These are phyloP conservation scores for Gossypium davidsonii DNA, from an alignment of 441 rosid genomes.

Conservation along the genomic window DNA sequence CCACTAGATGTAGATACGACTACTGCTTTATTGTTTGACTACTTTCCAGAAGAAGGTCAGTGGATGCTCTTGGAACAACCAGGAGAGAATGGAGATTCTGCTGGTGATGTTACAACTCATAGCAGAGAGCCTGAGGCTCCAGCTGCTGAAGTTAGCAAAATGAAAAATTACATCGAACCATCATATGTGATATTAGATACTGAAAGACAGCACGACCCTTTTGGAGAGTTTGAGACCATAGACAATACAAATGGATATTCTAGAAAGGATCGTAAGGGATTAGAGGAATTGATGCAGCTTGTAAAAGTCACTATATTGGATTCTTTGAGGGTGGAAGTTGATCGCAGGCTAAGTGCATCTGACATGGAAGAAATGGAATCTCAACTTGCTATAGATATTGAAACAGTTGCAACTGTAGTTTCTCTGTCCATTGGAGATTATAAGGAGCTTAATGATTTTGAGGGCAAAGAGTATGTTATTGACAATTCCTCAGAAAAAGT, in stretches of 20 bases:
- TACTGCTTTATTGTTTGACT: slow-evolving; percentile 72
- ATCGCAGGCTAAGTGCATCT: slow-evolving; percentile 52
- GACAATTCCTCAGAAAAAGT: slow-evolving; percentile 35
- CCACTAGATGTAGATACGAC: slow-evolving; percentile 67
- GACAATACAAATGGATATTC: slow-evolving; percentile 27
- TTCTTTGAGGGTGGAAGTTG: slow-evolving; percentile 71
- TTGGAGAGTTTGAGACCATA: slow-evolving; percentile 26
- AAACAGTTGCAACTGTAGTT: slow-evolving; percentile 64
- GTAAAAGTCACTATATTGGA: slow-evolving; percentile 57
- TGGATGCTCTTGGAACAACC: slow-evolving; percentile 87
- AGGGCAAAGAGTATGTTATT: slow-evolving; percentile 24
- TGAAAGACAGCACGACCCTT: slow-evolving; percentile 40
- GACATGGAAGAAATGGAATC: slow-evolving; percentile 54
- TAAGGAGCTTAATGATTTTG: slow-evolving; percentile 29
- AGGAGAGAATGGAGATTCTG: slow-evolving; percentile 32
- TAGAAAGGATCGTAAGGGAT: slow-evolving; percentile 26
- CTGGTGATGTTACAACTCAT: slow-evolving; percentile 23
- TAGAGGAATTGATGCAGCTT: slow-evolving; percentile 43
- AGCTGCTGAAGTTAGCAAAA: slow-evolving; percentile 24
- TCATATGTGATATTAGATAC: slow-evolving; percentile 58
- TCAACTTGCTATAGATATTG: slow-evolving; percentile 57
- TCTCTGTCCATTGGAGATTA: slow-evolving; percentile 42
- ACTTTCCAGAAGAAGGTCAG: slow-evolving; percentile 86
- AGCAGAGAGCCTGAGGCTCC: slow-evolving; percentile 22
- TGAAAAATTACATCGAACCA: slow-evolving; percentile 55